Evolutionary conservation across 441 rosid genomes (phyloP).

Genomic region (Omphalea diandra): DNA sequence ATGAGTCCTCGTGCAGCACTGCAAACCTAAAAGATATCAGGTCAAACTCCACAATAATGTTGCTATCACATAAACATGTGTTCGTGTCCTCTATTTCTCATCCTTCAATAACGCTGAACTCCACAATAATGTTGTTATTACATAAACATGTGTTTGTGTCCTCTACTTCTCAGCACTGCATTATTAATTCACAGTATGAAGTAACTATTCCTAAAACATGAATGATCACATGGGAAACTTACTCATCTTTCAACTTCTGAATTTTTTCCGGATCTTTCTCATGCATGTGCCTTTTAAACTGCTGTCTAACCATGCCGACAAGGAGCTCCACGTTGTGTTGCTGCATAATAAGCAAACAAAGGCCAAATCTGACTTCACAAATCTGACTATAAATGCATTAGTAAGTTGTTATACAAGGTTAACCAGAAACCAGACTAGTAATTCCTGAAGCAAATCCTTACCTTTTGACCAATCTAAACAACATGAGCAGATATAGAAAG

Average conservation of each 20-base stretch:
- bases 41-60: neutral
- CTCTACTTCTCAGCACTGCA: neutral
- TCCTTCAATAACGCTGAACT: too few species aligned
- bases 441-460: neutral
- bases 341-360: slow-evolving; percentile 40
- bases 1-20: slow-evolving; percentile 98
- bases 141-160: neutral
- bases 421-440: neutral
- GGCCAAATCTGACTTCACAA: neutral
- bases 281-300: slow-evolving; percentile 75
- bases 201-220: neutral
- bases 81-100: too few species aligned
- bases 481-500: neutral
- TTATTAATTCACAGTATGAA: neutral
- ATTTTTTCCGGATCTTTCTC: slow-evolving; percentile 91
- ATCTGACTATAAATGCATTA: neutral
- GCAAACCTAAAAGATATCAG: slow-evolving; percentile 25
- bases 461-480: neutral
- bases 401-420: neutral
- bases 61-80: neutral
- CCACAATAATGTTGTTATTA: neutral
- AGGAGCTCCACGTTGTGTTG: slow-evolving; percentile 81
- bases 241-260: slow-evolving; percentile 94
- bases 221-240: slow-evolving; percentile 28
- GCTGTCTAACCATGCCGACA: slow-evolving; percentile 82